A percentile compares a stretch with the other conserved stretches of the same genome.
Conservation (phyloP, 2,329 filamentous ascomycete species). For the Neurospora sp. region DNA sequence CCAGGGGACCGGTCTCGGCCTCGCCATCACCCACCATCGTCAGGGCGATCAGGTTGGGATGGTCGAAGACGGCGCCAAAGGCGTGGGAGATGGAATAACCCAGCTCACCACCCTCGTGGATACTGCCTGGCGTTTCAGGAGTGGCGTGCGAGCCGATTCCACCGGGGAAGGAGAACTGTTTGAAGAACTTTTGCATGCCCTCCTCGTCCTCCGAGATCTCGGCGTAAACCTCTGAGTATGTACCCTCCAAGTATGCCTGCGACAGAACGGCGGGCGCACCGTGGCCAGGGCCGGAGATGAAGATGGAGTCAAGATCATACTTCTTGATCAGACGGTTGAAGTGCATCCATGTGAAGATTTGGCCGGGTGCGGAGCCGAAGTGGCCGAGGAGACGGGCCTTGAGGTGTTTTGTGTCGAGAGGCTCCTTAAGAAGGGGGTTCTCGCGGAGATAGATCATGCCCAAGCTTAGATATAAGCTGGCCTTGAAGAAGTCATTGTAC, state of each 20-base stretch:
- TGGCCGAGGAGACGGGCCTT: conserved; percentile 67
- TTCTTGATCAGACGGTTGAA: conserved; percentile 77
- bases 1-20: conserved; percentile 69
- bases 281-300: conserved; percentile 68
- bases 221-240: conserved; percentile 69
- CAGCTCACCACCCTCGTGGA: conserved; percentile 72
- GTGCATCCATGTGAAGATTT: conserved; percentile 73
- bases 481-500: conserved; percentile 64
- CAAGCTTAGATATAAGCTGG: conserved; percentile 63
- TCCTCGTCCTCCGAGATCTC: conserved; percentile 59
- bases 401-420: conserved; percentile 58
- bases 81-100: conserved; percentile 75
- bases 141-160: conserved; percentile 71
- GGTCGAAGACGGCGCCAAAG: conserved; percentile 66
- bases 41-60: conserved; percentile 63
- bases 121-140: conserved; percentile 65
- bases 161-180: conserved; percentile 73
- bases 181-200: conserved; percentile 68
- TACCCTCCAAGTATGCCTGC: conserved; percentile 67
- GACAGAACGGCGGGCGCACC: conserved; percentile 68
- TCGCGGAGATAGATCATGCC: conserved; percentile 73
- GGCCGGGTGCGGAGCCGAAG: conserved; percentile 71
- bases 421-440: conserved; percentile 62
- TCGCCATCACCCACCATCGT: conserved; percentile 76
- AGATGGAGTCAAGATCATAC: conserved; percentile 62